Percentiles rank a stretch among this genome's conserved stretches.
phyloP scores from a whole-genome alignment of 805 yeast species.

The Scheffersomyces ergatensis region DNA sequence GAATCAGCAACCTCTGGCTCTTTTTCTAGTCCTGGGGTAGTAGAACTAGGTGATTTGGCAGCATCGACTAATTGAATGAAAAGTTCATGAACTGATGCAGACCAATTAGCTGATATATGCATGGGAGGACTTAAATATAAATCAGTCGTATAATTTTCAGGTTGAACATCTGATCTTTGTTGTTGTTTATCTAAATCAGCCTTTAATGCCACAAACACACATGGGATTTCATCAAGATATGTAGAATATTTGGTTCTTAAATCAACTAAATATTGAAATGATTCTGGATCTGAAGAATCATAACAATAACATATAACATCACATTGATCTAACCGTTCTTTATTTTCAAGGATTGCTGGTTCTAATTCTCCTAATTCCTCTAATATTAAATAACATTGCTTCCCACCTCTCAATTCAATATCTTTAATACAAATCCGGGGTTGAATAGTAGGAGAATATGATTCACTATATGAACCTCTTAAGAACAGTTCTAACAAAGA shows the following conservation, averaged over 20 bases:
- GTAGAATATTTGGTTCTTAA: conserved; percentile 58
- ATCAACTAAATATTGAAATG: conserved; percentile 78
- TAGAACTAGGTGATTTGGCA: conserved; percentile 71
- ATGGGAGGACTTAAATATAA: conserved; percentile 74
- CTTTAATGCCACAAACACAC: conserved; percentile 85
- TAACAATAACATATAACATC: conserved; percentile 88
- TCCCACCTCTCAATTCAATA: conserved; percentile 91
- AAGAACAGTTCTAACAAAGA: conserved; percentile 80
- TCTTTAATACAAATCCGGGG: conserved; percentile 87
- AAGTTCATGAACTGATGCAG: conserved; percentile 78
- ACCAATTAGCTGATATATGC: conserved; percentile 90
- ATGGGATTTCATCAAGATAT: conserved; percentile 66
- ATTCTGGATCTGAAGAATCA: conserved; percentile 95
- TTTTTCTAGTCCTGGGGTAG: conserved; percentile 67
- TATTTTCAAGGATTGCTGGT: conserved; percentile 75
- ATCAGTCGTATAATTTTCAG: conserved; percentile 77
- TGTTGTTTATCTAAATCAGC: conserved; percentile 96
- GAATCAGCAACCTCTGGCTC: conserved; percentile 60
- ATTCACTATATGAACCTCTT: conserved; percentile 66
- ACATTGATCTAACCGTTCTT: conserved; percentile 69
- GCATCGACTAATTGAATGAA: conserved; percentile 87
- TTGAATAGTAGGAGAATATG: conserved; percentile 76
- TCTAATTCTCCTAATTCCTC: conserved; percentile 90
- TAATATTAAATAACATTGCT: conserved; percentile 86
- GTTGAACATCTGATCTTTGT: conserved; percentile 81